Evolutionary conservation across 345 rosid species (phyloP).

Genomic region (Salix dunnii): DNA sequence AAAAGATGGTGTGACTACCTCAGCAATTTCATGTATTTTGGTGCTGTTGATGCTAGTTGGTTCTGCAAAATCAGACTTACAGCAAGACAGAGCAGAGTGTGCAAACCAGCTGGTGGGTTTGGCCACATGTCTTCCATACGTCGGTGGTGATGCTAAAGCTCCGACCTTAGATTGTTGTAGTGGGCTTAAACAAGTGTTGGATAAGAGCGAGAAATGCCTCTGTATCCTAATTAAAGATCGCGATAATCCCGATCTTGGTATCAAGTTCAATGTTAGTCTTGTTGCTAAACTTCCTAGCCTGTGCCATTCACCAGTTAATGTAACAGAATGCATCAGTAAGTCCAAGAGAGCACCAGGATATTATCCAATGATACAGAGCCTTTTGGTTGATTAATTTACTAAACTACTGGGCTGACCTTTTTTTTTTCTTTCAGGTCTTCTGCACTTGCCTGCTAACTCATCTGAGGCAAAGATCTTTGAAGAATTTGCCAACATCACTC

Average conservation of each 20-base stretch:
- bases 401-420: neutral
- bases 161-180: slow-evolving; percentile 73
- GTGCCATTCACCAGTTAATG: slow-evolving; percentile 48
- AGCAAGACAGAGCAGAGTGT: slow-evolving; percentile 68
- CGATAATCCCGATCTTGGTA: slow-evolving; percentile 68
- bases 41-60: slow-evolving; percentile 28
- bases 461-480: slow-evolving; percentile 59
- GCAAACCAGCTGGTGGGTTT: slow-evolving; percentile 45
- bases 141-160: slow-evolving; percentile 52
- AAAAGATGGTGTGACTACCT: neutral
- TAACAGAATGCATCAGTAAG: slow-evolving; percentile 62
- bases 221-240: slow-evolving; percentile 67
- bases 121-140: slow-evolving; percentile 66
- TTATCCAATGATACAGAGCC: no score
- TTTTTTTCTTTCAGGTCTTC: slow-evolving; percentile 35
- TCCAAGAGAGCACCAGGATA: neutral
- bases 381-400: neutral
- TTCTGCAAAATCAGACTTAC: slow-evolving; percentile 39
- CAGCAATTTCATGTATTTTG: neutral
- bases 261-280: slow-evolving; percentile 56
- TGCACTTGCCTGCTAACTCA: slow-evolving; percentile 63
- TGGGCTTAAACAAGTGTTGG: slow-evolving; percentile 55
- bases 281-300: slow-evolving; percentile 58
- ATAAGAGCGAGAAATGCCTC: slow-evolving; percentile 62
- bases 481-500: slow-evolving; percentile 44